Conservation (phyloP, 2,329 filamentous ascomycete genomes). For the Parastagonospora nodorum region DNA sequence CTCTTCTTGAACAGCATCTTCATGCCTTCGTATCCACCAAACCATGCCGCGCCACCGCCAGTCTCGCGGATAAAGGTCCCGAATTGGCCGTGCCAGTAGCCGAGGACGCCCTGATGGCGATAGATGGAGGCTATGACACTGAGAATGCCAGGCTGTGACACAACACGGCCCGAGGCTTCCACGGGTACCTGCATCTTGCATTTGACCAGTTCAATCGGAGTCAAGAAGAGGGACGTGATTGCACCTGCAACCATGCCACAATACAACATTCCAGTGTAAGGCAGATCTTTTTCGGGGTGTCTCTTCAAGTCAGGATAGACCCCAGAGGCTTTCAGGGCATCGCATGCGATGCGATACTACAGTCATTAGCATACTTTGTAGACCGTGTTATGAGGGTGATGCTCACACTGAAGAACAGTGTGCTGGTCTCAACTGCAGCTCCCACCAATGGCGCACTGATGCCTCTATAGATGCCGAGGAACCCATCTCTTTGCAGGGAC, state of each 20-base stretch:
- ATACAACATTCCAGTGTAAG: slow-evolving; percentile 74
- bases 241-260: slow-evolving; percentile 87
- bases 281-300: slow-evolving; percentile 61
- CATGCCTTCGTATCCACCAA: slow-evolving; percentile 62
- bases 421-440: slow-evolving; percentile 89
- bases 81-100: slow-evolving; percentile 94
- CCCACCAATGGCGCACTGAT: slow-evolving; percentile 90
- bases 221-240: slow-evolving; percentile 88
- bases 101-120: slow-evolving; percentile 76
- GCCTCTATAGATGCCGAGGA: slow-evolving; percentile 83
- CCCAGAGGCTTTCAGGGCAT: slow-evolving; percentile 65
- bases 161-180: slow-evolving; percentile 43
- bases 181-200: slow-evolving; percentile 91
- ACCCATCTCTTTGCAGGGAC: slow-evolving; percentile 78
- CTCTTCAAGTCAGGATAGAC: slow-evolving; percentile 56
- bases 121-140: slow-evolving; percentile 79
- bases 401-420: slow-evolving; percentile 80
- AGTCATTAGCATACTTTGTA: slow-evolving; percentile 21
- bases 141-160: slow-evolving; percentile 65
- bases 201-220: slow-evolving; percentile 95
- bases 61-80: slow-evolving; percentile 94
- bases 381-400: not conserved
- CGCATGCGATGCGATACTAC: slow-evolving; percentile 57
- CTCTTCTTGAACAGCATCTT: slow-evolving; percentile 70
- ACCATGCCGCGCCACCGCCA: slow-evolving; percentile 93